phyloP scores from a whole-genome alignment of 768 basidiomycete species.

The Boletus vinaceobasis region DNA sequence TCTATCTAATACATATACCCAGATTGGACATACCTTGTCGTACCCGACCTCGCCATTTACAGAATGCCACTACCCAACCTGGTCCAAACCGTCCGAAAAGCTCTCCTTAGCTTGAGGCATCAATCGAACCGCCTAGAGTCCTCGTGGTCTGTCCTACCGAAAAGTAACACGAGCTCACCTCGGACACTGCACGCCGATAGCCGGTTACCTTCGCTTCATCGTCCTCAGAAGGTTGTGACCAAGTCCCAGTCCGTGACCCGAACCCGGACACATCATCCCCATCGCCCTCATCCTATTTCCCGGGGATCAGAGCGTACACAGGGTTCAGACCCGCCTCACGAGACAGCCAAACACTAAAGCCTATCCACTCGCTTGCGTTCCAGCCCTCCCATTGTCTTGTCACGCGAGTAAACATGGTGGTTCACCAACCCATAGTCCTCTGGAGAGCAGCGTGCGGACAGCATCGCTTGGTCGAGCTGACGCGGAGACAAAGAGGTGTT shows the following conservation, averaged over 20 bases:
- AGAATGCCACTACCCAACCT: conserved; percentile 24
- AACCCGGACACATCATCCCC: not conserved
- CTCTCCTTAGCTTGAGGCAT: conserved; percentile 9
- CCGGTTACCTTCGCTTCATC: not conserved
- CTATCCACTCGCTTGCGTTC: conserved; percentile 1
- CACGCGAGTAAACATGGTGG: not conserved
- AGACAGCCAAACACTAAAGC: not conserved
- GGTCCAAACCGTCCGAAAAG: conserved; percentile 21
- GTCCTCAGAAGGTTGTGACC: not conserved
- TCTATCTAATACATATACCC: not conserved
- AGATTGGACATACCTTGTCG: conserved; percentile 31
- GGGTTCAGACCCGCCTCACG: not conserved
- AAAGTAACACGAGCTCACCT: not conserved
- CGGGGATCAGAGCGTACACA: not conserved
- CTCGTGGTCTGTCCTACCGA: conserved; percentile 11
- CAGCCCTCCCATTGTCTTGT: not conserved
- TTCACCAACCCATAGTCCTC: not conserved
- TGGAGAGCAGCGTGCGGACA: not conserved
- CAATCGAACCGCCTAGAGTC: conserved; percentile 10
- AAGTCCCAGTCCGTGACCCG: not conserved
- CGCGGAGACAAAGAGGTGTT: not conserved
- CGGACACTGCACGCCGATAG: not conserved
- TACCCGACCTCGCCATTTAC: conserved; percentile 24
- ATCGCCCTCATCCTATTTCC: not conserved
- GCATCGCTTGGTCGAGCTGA: not conserved